Conservation (phyloP, 352 stramenopile genomes). For the Phytophthora pisi region DNA sequence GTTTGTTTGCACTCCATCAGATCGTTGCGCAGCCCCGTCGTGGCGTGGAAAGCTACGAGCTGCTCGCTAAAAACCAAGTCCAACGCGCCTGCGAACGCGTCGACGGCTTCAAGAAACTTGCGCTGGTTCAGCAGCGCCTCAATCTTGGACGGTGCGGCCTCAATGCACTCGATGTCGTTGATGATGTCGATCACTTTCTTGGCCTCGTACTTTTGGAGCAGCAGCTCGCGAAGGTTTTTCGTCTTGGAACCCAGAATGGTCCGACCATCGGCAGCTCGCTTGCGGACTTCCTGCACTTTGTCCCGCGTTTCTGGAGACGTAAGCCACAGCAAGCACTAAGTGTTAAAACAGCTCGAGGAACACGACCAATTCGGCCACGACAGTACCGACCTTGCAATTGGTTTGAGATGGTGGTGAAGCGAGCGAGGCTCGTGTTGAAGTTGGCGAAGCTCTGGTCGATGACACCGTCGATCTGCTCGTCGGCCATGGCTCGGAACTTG, state of each 20-base stretch:
- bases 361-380: background rate
- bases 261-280: slow-evolving; percentile 75
- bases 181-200: slow-evolving; percentile 88
- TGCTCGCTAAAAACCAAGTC: slow-evolving; percentile 84
- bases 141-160: slow-evolving; percentile 73
- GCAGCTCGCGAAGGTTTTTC: slow-evolving; percentile 78
- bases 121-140: slow-evolving; percentile 54
- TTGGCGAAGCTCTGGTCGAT: slow-evolving; percentile 87
- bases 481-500: slow-evolving; percentile 64
- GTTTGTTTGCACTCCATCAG: slow-evolving; percentile 89
- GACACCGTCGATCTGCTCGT: slow-evolving; percentile 81
- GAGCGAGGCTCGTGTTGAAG: slow-evolving; percentile 85
- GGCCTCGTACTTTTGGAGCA: slow-evolving; percentile 84
- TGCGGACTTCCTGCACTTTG: slow-evolving; percentile 72
- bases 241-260: slow-evolving; percentile 86
- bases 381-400: slow-evolving; percentile 66
- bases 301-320: slow-evolving; percentile 58
- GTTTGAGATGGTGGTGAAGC: slow-evolving; percentile 79
- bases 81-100: slow-evolving; percentile 77
- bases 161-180: slow-evolving; percentile 84
- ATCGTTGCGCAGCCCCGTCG: slow-evolving; percentile 71
- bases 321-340: background rate
- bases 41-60: slow-evolving; percentile 78
- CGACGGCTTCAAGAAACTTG: slow-evolving; percentile 67
- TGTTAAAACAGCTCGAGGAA: background rate